phyloP scores from a whole-genome alignment of 306 rosid species.

The Fragaria ananassa region DNA sequence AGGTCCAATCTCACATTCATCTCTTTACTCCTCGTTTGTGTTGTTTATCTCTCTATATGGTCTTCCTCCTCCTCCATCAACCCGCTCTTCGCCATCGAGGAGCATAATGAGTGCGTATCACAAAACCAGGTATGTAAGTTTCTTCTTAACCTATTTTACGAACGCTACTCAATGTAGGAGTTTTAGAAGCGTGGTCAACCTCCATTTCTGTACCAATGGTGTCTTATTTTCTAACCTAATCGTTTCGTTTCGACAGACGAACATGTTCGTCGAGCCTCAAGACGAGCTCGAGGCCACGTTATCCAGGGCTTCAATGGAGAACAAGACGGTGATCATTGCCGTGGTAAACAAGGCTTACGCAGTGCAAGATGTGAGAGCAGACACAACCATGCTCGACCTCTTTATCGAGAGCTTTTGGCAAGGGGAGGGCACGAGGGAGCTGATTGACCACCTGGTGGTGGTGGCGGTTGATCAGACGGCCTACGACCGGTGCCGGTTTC shows the following conservation, averaged over 20 bases:
- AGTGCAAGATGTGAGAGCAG: conserved; percentile 37
- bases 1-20: conserved; percentile 26
- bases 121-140: conserved; percentile 28
- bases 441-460: conserved; percentile 49
- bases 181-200: neutral
- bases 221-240: neutral
- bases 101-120: neutral
- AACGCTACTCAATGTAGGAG: neutral
- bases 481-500: conserved; percentile 55
- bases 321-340: conserved; percentile 61
- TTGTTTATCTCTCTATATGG: conserved; percentile 31
- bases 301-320: conserved; percentile 50
- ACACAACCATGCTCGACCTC: conserved; percentile 64
- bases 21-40: conserved; percentile 31
- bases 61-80: conserved; percentile 38
- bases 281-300: conserved; percentile 48
- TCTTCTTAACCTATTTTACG: neutral
- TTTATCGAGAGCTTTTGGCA: conserved; percentile 69
- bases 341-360: conserved; percentile 67
- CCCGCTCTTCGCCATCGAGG: conserved; percentile 17
- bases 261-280: neutral
- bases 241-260: conserved; percentile 15
- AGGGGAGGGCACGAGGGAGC: conserved; percentile 52
- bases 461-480: conserved; percentile 71
- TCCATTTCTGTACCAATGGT: neutral